Evolutionary conservation across 2,329 filamentous ascomycete species (phyloP), one percentile per base, ranked within the genome.

Genomic region (Neonectria neomacrospora): DNA sequence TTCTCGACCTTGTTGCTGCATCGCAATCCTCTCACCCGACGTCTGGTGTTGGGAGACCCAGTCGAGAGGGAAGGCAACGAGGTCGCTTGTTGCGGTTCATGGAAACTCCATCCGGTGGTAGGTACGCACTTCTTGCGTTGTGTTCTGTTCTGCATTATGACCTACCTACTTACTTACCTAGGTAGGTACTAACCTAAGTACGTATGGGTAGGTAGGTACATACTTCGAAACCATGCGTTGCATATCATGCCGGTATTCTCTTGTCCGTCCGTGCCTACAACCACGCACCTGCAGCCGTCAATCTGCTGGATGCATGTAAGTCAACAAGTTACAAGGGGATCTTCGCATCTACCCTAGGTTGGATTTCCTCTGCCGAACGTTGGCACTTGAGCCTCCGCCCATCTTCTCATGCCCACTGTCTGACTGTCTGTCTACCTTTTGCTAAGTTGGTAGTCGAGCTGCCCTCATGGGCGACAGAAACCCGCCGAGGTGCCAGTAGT

Each of bases 261-360:
- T 32, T 26, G 59, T 57, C 59, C 53, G 42, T 54, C 48, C 50
- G 41, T 60, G 50, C 51, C 32, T 54, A 48, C 50, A 42, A 14
- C 51, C 32, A 26, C 32, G 34, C 51, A 54, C 44, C 44, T 44
- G 58, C 51, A 60, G 58, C 58, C 58, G 41, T 62, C 58, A 61
- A 61, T 56, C 54, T 57, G 39, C 53, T 53, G 28, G 59, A 58
- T 62, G 60, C 60, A 62, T 58, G 48, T 48, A 62, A 58, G 60
- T 58, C 60, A 53, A 62, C 16, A 16, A 32, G 2, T 30, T 32
- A 3, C 37, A 41, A 41, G 58, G 58, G 37, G 34, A 41, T 52
- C 26, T 42, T 41, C 37, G n/a, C n/a, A 18, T 41, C 37, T 41
- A 51, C 41, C 59, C 54, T 54, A 48, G 54, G 48, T 54, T 53